Evolutionary conservation across 2,329 filamentous ascomycete species (phyloP), one percentile per base, ranked within the genome.

Genomic region (Apiospora sp.): DNA sequence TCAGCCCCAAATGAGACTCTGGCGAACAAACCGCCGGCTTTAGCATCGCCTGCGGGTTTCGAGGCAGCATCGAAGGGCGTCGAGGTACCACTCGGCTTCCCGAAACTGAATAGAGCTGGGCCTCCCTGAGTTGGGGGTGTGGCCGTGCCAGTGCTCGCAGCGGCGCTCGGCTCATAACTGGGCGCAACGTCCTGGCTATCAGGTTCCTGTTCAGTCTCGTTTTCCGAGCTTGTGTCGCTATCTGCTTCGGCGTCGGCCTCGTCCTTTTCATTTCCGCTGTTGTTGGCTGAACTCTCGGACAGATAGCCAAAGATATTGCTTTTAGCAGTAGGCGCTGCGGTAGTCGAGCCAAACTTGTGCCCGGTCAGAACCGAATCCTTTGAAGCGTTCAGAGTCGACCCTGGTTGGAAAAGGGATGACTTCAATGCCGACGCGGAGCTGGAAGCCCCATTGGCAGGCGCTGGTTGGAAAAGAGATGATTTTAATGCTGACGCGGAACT

Each of bases 241-340:
- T 87, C 86, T 48, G 77, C 78, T 58, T 79, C 80, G 10, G 73
- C 76, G 16, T 84, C 84, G 24, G 80, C 83, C 73, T 85, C 82
- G 4, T 79, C 84, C 54, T 84, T 82, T 72, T 85, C 84, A 48
- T 84, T 83, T 0, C 86, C 86, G 74, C 88, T 90, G 69, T 86
- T 88, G 79, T 88, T 88, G 54, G 85, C 83, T 19, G 87, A 88
- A 75, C 87, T 89, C 44, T 89, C 88, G 1, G 89, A 91, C 10
- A 91, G 84, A 75, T 91, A 88, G 34, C 86, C 86, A 77, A 92
- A 92, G 69, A 91, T 90, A 77, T 91, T 91, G 67, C 80, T 91
- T 67, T 80, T 77, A 22, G 75, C 79, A 34, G 79, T 71, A 27
- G 67, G 13, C 16, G 67, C 67, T 0, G 79, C 64, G 41, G 78